Evolutionary conservation across 139 green algal genomes (phyloP).

Genomic region (Penium margaritaceum): DNA sequence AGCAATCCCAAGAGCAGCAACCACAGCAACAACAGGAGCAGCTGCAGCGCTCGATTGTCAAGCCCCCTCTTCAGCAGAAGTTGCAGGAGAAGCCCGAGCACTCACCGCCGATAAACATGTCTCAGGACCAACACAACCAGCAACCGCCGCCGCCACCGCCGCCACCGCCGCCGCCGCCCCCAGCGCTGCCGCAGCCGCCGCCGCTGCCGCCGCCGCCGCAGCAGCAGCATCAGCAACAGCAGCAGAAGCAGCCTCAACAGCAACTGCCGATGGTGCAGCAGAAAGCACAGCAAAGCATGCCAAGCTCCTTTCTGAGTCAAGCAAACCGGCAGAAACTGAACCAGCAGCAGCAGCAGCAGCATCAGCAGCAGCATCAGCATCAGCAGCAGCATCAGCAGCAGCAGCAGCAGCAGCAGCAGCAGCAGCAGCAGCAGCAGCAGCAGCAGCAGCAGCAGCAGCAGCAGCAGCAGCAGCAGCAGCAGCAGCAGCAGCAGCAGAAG

Average conservation of each 20-base stretch:
- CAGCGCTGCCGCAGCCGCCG: too few relatives aligned
- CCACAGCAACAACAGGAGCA: neutral
- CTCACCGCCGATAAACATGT: too few relatives aligned
- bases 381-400: neutral
- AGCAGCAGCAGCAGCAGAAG: neutral
- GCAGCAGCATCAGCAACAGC: too few relatives aligned
- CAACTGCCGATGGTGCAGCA: neutral
- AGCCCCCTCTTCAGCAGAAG: too few relatives aligned
- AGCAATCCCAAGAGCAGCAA: neutral
- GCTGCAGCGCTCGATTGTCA: neutral
- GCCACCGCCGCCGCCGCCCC: too few relatives aligned
- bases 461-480: neutral
- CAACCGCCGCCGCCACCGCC: too few relatives aligned
- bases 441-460: constrained; percentile 18
- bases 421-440: constrained; percentile 1
- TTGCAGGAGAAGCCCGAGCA: too few relatives aligned
- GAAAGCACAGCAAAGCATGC: neutral
- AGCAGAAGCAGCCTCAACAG: too few relatives aligned
- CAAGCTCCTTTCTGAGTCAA: too few relatives aligned
- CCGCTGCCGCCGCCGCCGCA: too few relatives aligned
- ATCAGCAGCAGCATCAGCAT: constrained; percentile 4
- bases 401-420: constrained; percentile 1
- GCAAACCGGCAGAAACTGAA: neutral
- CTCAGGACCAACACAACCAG: too few relatives aligned
- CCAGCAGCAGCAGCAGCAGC: neutral